Conservation (phyloP, 2,329 filamentous ascomycete species). For the Xylariaceae sp. region DNA sequence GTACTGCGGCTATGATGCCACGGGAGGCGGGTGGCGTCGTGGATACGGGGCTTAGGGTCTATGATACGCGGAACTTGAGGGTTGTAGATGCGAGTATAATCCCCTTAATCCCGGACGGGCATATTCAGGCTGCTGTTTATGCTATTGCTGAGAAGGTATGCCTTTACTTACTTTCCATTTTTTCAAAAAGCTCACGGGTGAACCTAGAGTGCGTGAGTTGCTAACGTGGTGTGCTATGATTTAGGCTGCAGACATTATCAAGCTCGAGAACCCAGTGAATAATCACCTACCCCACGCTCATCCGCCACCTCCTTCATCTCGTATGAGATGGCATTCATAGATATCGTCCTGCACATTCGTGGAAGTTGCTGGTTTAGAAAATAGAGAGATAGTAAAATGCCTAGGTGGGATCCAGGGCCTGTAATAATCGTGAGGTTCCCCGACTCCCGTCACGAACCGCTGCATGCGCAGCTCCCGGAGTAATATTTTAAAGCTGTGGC, state of each 20-base stretch:
- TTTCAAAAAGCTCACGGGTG: not conserved
- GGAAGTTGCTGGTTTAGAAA: not conserved
- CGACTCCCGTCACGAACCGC: no score
- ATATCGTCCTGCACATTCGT: not conserved
- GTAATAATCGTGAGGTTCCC: no score
- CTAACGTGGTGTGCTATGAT: conserved; percentile 17
- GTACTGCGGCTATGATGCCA: conserved; percentile 53
- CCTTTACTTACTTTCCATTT: not conserved
- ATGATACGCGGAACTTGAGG: conserved; percentile 50
- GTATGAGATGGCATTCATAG: not conserved
- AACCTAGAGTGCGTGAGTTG: not conserved
- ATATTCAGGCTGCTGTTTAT: conserved; percentile 39
- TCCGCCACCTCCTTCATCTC: not conserved
- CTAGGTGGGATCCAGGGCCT: not conserved
- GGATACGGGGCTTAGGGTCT: conserved; percentile 48
- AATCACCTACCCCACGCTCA: not conserved
- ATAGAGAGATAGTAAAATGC: not conserved
- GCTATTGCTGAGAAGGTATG: conserved; percentile 47
- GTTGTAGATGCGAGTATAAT: conserved; percentile 53
- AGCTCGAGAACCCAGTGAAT: conserved; percentile 32
- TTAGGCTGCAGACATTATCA: conserved; percentile 55
- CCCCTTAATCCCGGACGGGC: conserved; percentile 50
- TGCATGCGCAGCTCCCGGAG: no score
- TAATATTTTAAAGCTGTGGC: no score
- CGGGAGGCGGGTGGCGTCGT: conserved; percentile 51